A percentile compares a stretch with the other conserved stretches of the same genome.
Conservation (phyloP, 495 filamentous ascomycete genomes). For the Aspergillus homomorphus region DNA sequence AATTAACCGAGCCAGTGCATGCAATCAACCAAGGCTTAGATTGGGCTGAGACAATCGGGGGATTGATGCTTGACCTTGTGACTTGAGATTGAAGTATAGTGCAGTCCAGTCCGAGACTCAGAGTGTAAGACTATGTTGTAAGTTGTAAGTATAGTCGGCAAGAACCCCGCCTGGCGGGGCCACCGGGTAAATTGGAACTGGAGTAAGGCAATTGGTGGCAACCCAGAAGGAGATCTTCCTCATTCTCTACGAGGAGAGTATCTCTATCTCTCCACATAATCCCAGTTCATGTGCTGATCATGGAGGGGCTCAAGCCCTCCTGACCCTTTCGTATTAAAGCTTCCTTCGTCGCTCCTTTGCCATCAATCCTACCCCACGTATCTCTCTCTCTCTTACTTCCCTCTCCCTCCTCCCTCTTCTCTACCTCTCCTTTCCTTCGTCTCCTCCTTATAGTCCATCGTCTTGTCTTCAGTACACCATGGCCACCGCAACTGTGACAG, state of each 20-base stretch:
- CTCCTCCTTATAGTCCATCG: not conserved
- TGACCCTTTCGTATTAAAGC: constrained; percentile 22
- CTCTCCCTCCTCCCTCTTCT: constrained; percentile 11
- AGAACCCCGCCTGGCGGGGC: not conserved
- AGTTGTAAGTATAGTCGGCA: not conserved
- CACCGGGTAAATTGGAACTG: not conserved
- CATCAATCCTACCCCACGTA: constrained; percentile 9
- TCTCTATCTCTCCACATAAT: too few species aligned
- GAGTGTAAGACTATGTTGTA: not conserved
- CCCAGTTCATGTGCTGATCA: not conserved
- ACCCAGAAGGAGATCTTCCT: not conserved
- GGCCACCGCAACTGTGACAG: constrained; percentile 32
- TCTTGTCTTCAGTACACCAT: constrained; percentile 19
- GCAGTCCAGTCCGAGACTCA: not conserved
- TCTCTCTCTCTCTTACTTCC: constrained; percentile 8
- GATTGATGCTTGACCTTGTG: not conserved
- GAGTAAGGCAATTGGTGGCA: not conserved
- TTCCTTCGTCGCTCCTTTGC: constrained; percentile 9
- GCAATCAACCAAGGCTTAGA: not conserved
- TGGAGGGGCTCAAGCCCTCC: constrained; percentile 18
- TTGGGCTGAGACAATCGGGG: not conserved
- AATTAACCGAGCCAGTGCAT: constrained; percentile 4
- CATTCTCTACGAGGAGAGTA: too few species aligned
- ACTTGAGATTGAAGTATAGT: not conserved
- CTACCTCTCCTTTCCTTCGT: not conserved